Evolutionary conservation across 768 basidiomycete species (phyloP), one percentile per base, ranked within the genome.

Genomic region (Amanita exitialis): DNA sequence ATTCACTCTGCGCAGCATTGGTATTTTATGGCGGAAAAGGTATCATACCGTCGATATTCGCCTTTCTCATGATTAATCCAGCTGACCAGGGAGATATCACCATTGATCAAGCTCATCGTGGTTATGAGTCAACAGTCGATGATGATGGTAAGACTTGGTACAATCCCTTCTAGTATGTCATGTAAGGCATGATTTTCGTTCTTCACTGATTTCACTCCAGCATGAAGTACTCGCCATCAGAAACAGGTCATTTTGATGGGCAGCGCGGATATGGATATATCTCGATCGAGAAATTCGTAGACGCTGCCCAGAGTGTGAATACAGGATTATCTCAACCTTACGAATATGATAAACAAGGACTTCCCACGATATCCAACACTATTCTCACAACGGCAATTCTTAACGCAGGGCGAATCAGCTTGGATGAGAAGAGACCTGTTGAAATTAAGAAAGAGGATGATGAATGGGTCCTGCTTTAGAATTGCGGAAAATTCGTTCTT

Each of bases 1-100:
- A 76, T 95, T 7, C 91, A 94, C 64, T 84, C 86, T 6, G 86
- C 84, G 36, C 92, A 96, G 61, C 83, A 90, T 61, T 94, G 89
- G 87, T 91, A 94, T 67, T 94, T 93, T 68, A 90, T 94, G 86
- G 92, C 78, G 44, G 86, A 90, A 70, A 94, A 90, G 75, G 90
- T 82, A 48, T 41, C 36, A 48, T 16, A 30, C 30, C n/a, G 38
- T 52, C 44, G 12, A 35, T 16, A 5, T n/a, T 28, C 4, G 13
- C 20, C 51, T 34, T 56, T 50, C 39, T 18, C 10, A 13, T 16
- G 20, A 39, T 20, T 39, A 18, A 39, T 41, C 58, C 35, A 38
- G 20, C 30, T 25, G 53, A 18, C 63, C 9, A 91, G 89, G 93
- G 93, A 20, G 93, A 95, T 56, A 88, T 95, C 64, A 80, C 75